Conservation (phyloP, 208 protist species). For the Trypanosoma avium region DNA sequence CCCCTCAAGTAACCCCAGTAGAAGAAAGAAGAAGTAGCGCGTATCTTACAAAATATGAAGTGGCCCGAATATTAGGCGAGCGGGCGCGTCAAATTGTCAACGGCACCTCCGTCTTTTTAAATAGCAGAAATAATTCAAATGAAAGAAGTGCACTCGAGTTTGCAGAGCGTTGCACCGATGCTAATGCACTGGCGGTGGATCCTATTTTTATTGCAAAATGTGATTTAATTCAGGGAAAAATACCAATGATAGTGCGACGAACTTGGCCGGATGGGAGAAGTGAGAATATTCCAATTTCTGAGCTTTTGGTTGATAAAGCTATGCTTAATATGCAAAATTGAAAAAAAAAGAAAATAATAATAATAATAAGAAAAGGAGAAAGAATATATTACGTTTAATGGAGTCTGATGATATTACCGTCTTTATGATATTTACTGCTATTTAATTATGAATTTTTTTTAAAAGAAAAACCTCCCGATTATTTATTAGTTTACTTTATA, state of each 20-base stretch:
- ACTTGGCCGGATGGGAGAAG: constrained; percentile 77
- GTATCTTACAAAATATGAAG: constrained; percentile 87
- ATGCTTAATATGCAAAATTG: constrained; percentile 69
- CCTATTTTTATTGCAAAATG: constrained; percentile 88
- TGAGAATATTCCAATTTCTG: constrained; percentile 79
- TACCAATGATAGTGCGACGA: constrained; percentile 83
- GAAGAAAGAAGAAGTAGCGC: constrained; percentile 58
- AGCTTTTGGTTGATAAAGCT: constrained; percentile 69
- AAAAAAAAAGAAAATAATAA: constrained; percentile 1
- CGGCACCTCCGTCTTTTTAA: constrained; percentile 44
- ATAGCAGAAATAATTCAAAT: constrained; percentile 2
- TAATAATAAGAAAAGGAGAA: constrained; percentile 3
- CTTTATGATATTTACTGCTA: background rate
- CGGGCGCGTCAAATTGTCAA: constrained; percentile 80
- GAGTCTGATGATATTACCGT: too few relatives aligned
- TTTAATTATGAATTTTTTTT: constrained; percentile 3
- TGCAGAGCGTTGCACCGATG: constrained; percentile 72
- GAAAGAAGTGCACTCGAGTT: constrained; percentile 44
- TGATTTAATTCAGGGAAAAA: constrained; percentile 66
- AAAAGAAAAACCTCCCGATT: background rate
- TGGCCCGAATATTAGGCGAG: constrained; percentile 79
- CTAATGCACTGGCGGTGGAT: constrained; percentile 67
- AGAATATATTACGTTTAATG: background rate
- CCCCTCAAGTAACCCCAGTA: constrained; percentile 54
- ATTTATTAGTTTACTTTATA: background rate